phyloP scores from a whole-genome alignment of 2,329 filamentous ascomycete species.

The Colletotrichum gigasporum region DNA sequence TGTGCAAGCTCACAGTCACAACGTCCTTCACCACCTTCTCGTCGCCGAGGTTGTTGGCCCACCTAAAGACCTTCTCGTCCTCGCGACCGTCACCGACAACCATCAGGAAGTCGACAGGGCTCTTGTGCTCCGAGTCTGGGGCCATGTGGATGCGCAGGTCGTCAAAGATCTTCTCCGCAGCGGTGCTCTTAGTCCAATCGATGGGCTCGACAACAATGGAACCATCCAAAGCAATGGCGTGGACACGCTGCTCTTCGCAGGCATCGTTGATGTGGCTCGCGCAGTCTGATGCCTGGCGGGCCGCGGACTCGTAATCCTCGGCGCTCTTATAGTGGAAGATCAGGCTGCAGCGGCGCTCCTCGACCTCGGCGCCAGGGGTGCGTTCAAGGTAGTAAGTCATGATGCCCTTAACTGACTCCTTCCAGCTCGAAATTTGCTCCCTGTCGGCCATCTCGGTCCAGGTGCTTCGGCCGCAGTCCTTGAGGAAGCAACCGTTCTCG shows the following conservation, averaged over 20 bases:
- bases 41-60: conserved; percentile 82
- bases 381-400: conserved; percentile 91
- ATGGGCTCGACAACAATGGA: conserved; percentile 86
- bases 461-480: conserved; percentile 70
- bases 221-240: conserved; percentile 82
- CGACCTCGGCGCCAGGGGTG: conserved; percentile 86
- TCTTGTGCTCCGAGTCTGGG: conserved; percentile 42
- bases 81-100: conserved; percentile 92
- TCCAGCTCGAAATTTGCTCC: conserved; percentile 79
- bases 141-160: conserved; percentile 56
- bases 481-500: conserved; percentile 93
- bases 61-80: conserved; percentile 92
- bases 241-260: conserved; percentile 83
- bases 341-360: conserved; percentile 90
- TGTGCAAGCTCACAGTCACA: conserved; percentile 86
- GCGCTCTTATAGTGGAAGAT: conserved; percentile 90
- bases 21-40: conserved; percentile 72
- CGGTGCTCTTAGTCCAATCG: conserved; percentile 88
- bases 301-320: conserved; percentile 79
- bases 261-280: conserved; percentile 96
- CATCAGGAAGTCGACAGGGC: conserved; percentile 83
- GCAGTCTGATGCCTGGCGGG: conserved; percentile 86
- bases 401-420: conserved; percentile 82
- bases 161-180: conserved; percentile 78
- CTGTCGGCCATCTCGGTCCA: conserved; percentile 85